phyloP scores from a whole-genome alignment of 805 yeast species.

The Cyberlindnera nakhonratchasimensis region DNA sequence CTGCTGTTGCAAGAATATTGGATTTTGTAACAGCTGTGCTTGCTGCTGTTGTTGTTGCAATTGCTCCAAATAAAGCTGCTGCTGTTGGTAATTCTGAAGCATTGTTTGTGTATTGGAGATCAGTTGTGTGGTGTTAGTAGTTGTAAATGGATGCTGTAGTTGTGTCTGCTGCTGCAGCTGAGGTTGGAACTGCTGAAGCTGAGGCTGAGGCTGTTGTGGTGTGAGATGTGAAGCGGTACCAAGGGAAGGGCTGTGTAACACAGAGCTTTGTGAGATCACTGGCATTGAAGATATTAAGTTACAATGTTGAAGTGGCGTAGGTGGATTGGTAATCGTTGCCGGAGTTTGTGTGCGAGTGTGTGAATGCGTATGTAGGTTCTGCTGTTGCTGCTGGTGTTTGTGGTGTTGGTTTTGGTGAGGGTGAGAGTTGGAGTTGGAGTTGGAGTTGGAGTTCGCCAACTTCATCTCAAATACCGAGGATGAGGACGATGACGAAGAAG shows the following conservation, averaged over 20 bases:
- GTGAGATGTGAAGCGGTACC: conserved; percentile 4
- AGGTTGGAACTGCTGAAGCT: conserved; percentile 1
- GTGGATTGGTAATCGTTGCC: background rate
- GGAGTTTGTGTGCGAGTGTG: conserved; percentile 5
- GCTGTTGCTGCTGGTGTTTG: background rate
- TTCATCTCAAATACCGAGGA: conserved; percentile 21
- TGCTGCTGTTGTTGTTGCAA: conserved; percentile 23
- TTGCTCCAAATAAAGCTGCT: conserved; percentile 21
- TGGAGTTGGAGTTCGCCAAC: conserved; percentile 1
- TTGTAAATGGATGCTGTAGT: conserved; percentile 1
- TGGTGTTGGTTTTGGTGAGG: background rate
- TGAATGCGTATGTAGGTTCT: background rate
- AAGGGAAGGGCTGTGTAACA: conserved; percentile 1
- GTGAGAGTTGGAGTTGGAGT: background rate
- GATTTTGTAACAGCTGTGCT: conserved; percentile 20
- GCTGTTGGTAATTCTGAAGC: conserved; percentile 23
- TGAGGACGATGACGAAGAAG: conserved; percentile 6
- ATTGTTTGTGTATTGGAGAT: conserved; percentile 15
- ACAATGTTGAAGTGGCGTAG: background rate
- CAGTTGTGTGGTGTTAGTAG: conserved; percentile 4
- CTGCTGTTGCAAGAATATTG: conserved; percentile 26
- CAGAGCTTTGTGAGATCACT: background rate
- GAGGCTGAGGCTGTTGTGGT: conserved; percentile 3
- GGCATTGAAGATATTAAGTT: background rate
- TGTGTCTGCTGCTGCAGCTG: background rate